Conservation (phyloP, 441 rosid species). For the Adansonia rubrostipa region DNA sequence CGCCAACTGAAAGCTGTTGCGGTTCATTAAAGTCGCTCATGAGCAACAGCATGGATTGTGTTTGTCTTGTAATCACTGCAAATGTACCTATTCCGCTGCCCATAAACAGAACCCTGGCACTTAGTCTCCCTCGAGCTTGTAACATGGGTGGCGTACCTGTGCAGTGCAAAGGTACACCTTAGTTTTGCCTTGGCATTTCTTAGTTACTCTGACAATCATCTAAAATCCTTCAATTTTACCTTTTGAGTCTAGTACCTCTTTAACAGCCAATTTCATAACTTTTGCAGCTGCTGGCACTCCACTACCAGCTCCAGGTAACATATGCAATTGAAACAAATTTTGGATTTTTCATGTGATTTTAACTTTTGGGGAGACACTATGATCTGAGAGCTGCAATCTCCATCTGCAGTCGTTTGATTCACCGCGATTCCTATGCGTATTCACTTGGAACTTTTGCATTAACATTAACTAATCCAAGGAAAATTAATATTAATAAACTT, state of each 20-base stretch:
- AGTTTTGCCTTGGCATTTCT: not conserved
- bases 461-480: not conserved
- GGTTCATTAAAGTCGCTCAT: conserved; percentile 52
- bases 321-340: not conserved
- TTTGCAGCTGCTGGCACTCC: conserved; percentile 75
- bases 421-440: no score
- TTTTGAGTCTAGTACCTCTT: not conserved
- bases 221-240: not conserved
- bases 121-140: conserved; percentile 54
- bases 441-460: not conserved
- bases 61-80: conserved; percentile 73
- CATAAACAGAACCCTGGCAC: conserved; percentile 58
- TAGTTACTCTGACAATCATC: not conserved
- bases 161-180: conserved; percentile 69
- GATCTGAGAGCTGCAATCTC: no score
- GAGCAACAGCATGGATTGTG: conserved; percentile 58
- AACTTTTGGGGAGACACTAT: no score
- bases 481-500: not conserved
- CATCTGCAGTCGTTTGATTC: no score
- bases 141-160: conserved; percentile 59
- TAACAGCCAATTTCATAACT: conserved; percentile 21
- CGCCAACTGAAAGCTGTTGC: conserved; percentile 61
- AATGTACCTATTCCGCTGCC: conserved; percentile 71
- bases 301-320: conserved; percentile 80
- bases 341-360: not conserved